Evolutionary conservation across 106 monocot genomes (phyloP).

Genomic region (Iris macrosiphon): DNA sequence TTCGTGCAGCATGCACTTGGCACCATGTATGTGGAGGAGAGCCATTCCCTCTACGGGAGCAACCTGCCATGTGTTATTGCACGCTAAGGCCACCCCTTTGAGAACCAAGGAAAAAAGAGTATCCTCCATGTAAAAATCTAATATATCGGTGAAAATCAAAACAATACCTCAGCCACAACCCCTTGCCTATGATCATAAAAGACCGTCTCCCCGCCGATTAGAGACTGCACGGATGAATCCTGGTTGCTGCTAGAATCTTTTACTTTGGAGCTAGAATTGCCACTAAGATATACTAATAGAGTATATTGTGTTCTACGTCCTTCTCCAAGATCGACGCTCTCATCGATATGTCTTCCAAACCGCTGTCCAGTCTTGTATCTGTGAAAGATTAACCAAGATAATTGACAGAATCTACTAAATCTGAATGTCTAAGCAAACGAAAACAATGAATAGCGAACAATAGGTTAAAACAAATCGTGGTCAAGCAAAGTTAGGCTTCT

Average conservation of each 20-base stretch:
- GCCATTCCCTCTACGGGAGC: constrained; percentile 89
- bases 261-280: constrained; percentile 26
- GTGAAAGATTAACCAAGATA: not conserved
- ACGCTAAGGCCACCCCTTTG: too few species aligned
- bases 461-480: too few species aligned
- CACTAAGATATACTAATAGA: constrained; percentile 74
- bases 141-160: not conserved
- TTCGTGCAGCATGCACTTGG: constrained; percentile 92
- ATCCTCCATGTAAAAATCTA: too few species aligned
- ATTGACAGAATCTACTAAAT: not conserved
- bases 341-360: constrained; percentile 90
- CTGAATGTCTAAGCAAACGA: not conserved
- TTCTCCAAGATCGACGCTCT: constrained; percentile 69
- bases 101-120: too few species aligned
- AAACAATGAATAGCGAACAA: too few species aligned
- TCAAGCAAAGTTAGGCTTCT: too few species aligned
- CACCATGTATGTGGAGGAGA: constrained; percentile 84
- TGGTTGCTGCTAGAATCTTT: constrained; percentile 9
- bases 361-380: constrained; percentile 86
- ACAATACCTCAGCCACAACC: constrained; percentile 68
- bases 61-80: too few species aligned
- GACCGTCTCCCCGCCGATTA: constrained; percentile 86
- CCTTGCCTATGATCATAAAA: constrained; percentile 71
- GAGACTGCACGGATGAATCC: constrained; percentile 28
- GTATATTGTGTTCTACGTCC: constrained; percentile 63